Base-by-base conservation (phyloP, 192 early-diverging fungal species). In the Tieghemiomyces parasiticus region DNA sequence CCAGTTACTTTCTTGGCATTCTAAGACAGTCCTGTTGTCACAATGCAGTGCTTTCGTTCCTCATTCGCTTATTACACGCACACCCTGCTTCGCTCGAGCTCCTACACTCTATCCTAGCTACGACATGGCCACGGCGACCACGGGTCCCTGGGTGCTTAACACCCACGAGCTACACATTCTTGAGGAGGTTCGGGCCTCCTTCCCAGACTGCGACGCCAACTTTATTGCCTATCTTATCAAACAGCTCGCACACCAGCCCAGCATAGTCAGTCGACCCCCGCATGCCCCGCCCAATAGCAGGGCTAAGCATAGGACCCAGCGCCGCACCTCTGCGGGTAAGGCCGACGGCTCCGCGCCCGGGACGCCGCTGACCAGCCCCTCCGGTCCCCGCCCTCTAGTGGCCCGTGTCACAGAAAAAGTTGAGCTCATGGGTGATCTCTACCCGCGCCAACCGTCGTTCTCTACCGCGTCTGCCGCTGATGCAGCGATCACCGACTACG, bases 221-320 rank as follows among this genome's bases (percentile, higher is more conserved):
- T 54, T 54, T 31, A 34, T 54, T n/a, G 52, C 52, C 26, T 54
- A 54, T 25, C 52, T 54, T 8, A 9, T 54, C 13, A 42, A 42
- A 42, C 6, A 6, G 38, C 38, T 42, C 8, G 16, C 38, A 6
- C 6, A 42, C 16, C 6, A 10, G 6, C 38, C 38, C 38, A n/a
- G n/a, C n/a, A n/a, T n/a, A n/a, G n/a, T n/a, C n/a, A n/a, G n/a
- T n/a, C n/a, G n/a, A n/a, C n/a, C n/a, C n/a, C n/a, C n/a, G n/a
- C n/a, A n/a, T n/a, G n/a, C n/a, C n/a, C n/a, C n/a, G n/a, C n/a
- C n/a, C n/a, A n/a, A n/a, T n/a, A n/a, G n/a, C n/a, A n/a, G n/a
- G n/a, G n/a, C n/a, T n/a, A n/a, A n/a, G n/a, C n/a, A n/a, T n/a
- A n/a, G n/a, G n/a, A n/a, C n/a, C n/a, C n/a, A n/a, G n/a, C n/a